These are phyloP conservation scores for Ceratocystis lukuohia DNA, from an alignment of 2,329 filamentous ascomycete genomes.

Conservation along the genomic window DNA sequence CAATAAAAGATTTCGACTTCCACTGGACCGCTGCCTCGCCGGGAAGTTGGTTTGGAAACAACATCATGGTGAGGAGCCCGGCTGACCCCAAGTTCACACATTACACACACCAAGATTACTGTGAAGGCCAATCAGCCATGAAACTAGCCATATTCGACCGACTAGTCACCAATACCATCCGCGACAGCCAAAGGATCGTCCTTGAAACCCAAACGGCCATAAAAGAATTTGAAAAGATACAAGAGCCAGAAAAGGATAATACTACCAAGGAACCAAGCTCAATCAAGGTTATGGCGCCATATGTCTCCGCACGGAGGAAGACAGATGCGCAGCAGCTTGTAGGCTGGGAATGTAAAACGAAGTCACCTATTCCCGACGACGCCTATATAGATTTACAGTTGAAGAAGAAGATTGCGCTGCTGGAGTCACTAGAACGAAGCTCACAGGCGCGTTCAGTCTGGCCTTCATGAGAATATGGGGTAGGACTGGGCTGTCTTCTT, in stretches of 20 bases:
- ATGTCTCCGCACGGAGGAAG: constrained; percentile 8
- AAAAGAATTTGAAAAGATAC: not conserved
- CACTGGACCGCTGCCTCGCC: constrained; percentile 20
- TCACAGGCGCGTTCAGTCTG: not conserved
- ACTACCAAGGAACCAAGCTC: not conserved
- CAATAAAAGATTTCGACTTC: constrained; percentile 16
- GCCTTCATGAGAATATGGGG: not conserved
- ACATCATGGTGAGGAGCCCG: not conserved
- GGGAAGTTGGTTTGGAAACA: constrained; percentile 15
- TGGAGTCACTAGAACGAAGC: constrained; percentile 15
- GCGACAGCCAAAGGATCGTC: constrained; percentile 9
- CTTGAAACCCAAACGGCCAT: not conserved
- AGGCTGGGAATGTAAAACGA: constrained; percentile 10
- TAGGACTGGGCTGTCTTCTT: not conserved
- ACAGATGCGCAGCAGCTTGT: not conserved
- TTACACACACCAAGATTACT: constrained; percentile 16
- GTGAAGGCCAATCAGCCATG: constrained; percentile 11
- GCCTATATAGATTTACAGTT: not conserved
- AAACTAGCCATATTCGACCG: not conserved
- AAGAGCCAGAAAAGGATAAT: not conserved
- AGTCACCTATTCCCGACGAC: not conserved
- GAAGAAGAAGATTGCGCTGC: constrained; percentile 16
- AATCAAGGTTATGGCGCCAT: constrained; percentile 7
- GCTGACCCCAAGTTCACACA: not conserved
- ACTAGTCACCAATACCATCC: not conserved